Percentiles rank a stretch among this genome's conserved stretches.
Conservation (phyloP, 495 filamentous ascomycete genomes). For the Trichoderma gamsii region DNA sequence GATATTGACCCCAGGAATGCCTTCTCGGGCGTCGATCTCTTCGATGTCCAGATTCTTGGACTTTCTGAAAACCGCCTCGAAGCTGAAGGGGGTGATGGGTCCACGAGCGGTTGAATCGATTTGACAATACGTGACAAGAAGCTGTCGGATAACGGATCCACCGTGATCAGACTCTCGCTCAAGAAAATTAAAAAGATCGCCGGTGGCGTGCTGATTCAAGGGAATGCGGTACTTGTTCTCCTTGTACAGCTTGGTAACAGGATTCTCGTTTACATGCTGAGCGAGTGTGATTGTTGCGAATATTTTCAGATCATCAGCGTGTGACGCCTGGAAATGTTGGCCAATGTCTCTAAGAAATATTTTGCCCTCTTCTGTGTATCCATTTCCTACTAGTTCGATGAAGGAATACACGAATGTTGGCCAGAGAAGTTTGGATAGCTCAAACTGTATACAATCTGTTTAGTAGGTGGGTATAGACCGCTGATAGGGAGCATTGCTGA, state of each 20-base stretch:
- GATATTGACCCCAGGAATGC: conserved; percentile 84
- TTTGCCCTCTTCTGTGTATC: conserved; percentile 61
- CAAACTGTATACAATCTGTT: conserved; percentile 52
- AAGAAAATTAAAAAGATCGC: conserved; percentile 77
- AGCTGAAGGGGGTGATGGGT: conserved; percentile 69
- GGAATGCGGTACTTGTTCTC: conserved; percentile 82
- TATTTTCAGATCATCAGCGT: conserved; percentile 66
- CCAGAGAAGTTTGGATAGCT: conserved; percentile 79
- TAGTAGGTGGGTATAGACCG: conserved; percentile 22
- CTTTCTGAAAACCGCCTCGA: conserved; percentile 72
- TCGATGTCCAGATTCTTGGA: conserved; percentile 43
- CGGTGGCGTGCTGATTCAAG: conserved; percentile 70
- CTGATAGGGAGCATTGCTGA: conserved; percentile 26
- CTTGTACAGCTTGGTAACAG: conserved; percentile 67
- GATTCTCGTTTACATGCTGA: conserved; percentile 67
- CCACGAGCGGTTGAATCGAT: conserved; percentile 69
- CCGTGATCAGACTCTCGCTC: conserved; percentile 76
- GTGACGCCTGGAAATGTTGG: conserved; percentile 62
- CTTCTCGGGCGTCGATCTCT: conserved; percentile 80
- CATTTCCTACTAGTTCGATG: conserved; percentile 70
- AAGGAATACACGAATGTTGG: conserved; percentile 92
- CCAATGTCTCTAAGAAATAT: conserved; percentile 63
- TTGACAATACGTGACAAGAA: conserved; percentile 68
- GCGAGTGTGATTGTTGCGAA: conserved; percentile 65
- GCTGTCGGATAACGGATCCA: conserved; percentile 64